Base-by-base conservation (phyloP, 75 land plant genomes). In the Larix kaempferi region DNA sequence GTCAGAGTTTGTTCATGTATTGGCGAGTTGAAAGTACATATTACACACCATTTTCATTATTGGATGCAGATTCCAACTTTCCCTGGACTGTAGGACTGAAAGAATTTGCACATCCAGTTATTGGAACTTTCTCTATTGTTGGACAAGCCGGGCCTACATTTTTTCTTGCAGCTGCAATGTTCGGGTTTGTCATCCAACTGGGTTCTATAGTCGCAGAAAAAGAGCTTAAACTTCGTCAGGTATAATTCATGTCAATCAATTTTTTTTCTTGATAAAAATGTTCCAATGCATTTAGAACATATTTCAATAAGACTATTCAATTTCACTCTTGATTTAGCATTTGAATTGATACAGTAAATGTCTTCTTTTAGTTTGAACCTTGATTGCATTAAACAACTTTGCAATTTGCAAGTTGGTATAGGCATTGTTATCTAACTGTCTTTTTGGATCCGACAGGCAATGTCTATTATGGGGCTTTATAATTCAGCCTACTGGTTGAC, bases 211-310 rank as follows among this genome's bases (percentile, higher is more conserved):
- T 91, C n/a, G 44, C 87, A 4, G 99, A 96, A 79, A 96, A 89
- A 73, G 99, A 96, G 81, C 87, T 93, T 11, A 92, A 92, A 78
- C 89, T 96, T 77, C 92, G 99, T n/a, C 99, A 96, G 97, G 99
- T 96, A 75, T 35, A 29, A 27, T 64, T 64, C 27, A 64, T 64
- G 49, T 44, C 49, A 6, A 44, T 44, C 49, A 44, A 44, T 6
- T 6, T 5, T 44, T 41, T 44, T 44, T 44, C 8, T 44, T 5
- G 6, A 44, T 44, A 29, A 29, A 29, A 29, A 29, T 29, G 33
- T 44, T 44, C 49, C 8, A 44, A 44, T 6, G 49, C 49, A 1
- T 44, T 8, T 44, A 44, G 49, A 44, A 44, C 10, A 1, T 44
- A 44, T 44, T 44, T 44, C 49, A 44, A 44, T 44, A 44, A 6